Evolutionary conservation across 2,329 filamentous ascomycete genomes (phyloP).

Genomic region (Rutstroemia sp.): DNA sequence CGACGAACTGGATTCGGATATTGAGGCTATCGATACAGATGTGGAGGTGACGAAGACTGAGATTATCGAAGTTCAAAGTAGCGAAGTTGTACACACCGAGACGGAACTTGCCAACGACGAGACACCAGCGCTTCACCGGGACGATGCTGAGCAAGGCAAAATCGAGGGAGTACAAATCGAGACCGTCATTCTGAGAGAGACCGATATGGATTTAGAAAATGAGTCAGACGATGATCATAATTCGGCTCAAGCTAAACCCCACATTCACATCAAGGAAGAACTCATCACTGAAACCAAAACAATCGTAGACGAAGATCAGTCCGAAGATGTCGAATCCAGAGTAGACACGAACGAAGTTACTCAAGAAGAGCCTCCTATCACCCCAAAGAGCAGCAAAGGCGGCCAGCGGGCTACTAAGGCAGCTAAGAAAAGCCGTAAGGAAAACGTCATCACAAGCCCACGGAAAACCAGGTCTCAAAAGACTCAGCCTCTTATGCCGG

Average conservation of each 20-base stretch:
- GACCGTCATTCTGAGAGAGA: background rate
- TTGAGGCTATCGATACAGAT: background rate
- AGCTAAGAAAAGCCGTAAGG: background rate
- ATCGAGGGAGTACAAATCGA: background rate
- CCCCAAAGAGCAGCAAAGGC: background rate
- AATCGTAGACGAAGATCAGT: background rate
- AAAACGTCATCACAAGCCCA: background rate
- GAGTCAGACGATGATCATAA: background rate
- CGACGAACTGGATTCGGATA: background rate
- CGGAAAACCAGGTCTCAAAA: conserved; percentile 6
- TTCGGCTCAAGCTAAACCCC: background rate
- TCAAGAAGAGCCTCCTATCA: background rate
- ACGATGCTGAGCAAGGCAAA: background rate
- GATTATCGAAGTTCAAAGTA: background rate
- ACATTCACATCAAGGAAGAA: background rate
- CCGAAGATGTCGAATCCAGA: background rate
- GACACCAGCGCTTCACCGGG: too few species aligned
- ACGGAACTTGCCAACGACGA: background rate
- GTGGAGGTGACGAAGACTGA: background rate
- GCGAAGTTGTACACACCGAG: background rate
- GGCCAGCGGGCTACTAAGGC: background rate
- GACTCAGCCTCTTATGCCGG: background rate
- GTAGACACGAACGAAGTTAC: background rate
- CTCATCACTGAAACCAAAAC: background rate
- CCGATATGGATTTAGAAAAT: background rate